phyloP scores from a whole-genome alignment of 139 green algal species.

The Medakamo hakoo region DNA sequence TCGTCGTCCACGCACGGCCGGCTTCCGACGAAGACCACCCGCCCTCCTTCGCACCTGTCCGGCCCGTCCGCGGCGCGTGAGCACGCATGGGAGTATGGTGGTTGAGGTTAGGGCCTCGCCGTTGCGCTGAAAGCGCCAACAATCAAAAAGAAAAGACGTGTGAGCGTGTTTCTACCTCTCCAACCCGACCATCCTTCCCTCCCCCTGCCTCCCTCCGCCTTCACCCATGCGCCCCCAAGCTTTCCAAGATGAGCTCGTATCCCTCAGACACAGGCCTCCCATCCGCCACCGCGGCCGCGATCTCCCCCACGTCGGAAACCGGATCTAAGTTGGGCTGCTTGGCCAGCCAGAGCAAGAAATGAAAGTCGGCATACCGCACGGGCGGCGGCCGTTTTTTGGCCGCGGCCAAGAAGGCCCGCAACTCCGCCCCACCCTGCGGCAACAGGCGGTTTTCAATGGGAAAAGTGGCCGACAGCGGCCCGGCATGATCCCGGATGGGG shows the following conservation, averaged over 20 bases:
- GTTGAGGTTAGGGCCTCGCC: too few relatives aligned
- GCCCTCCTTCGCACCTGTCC: too few relatives aligned
- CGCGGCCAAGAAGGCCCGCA: slow-evolving; percentile 58
- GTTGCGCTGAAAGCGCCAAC: too few relatives aligned
- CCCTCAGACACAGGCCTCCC: slow-evolving; percentile 54
- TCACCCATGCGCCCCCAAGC: slow-evolving; percentile 33
- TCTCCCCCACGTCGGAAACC: slow-evolving; percentile 41
- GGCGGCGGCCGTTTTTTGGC: slow-evolving; percentile 34
- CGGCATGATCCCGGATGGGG: slow-evolving; percentile 79
- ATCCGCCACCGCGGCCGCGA: slow-evolving; percentile 47
- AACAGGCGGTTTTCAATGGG: slow-evolving; percentile 87
- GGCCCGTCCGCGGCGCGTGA: too few relatives aligned
- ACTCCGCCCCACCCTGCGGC: slow-evolving; percentile 46
- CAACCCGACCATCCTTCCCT: background rate
- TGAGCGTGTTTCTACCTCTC: background rate
- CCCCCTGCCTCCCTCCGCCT: background rate
- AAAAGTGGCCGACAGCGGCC: slow-evolving; percentile 51
- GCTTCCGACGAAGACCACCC: too few relatives aligned
- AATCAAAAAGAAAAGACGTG: too few relatives aligned
- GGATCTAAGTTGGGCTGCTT: slow-evolving; percentile 68
- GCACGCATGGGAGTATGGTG: too few relatives aligned
- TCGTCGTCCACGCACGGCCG: too few relatives aligned
- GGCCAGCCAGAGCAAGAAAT: slow-evolving; percentile 87
- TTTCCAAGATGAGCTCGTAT: slow-evolving; percentile 79
- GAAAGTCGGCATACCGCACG: slow-evolving; percentile 74